Base-by-base conservation (phyloP, 2,329 filamentous ascomycete species). In the Fusarium neocosmosporiellum region DNA sequence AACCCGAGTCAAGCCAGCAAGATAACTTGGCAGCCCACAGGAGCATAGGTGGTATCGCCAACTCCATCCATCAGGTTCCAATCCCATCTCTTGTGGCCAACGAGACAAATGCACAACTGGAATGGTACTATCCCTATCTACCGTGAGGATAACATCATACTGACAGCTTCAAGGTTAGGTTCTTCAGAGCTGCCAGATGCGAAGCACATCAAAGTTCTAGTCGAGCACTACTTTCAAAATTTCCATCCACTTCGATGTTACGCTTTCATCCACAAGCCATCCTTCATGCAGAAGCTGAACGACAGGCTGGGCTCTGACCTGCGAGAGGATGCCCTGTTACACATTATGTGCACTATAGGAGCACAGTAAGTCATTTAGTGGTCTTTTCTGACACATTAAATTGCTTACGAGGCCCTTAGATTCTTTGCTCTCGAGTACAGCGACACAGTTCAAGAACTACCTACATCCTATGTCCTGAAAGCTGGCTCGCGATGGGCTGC, bases 231-330 rank as follows among this genome's bases (percentile, higher is more conserved):
- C 55, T 76, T 76, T 33, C 67, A 70, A 27, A 71, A 73, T 29
- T 48, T 76, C 7, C 84, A 77, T 36, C 71, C 71, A 1, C 70
- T 77, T 18, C 74, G 75, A n/a, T 76, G 73, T 43, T 76, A 75
- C 34, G 70, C 66, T 22, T 77, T 77, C 58, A 71, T 76, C 2
- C 74, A 77, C n/a, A 76, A 76, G 43, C 75, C 75, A 9, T 68
- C 71, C 7, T 76, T 76, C 27, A 66, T 75, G 58, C 67, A 70
- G 29, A 69, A 71, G 43, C 63, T 77, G 6, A 75, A 74, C 31
- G 69, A 67, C 27, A 71, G 65, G 13, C 54, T 69, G 33, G 29
- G 10, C 7, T 65, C 61, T 20, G 68, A 71, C 10, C n/a, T 55
- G 20, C 65, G 72, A 18, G 68, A 73, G 20, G 65, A 74, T 60